phyloP scores from a whole-genome alignment of 2,329 filamentous ascomycete species.

The Madurella mycetomatis region DNA sequence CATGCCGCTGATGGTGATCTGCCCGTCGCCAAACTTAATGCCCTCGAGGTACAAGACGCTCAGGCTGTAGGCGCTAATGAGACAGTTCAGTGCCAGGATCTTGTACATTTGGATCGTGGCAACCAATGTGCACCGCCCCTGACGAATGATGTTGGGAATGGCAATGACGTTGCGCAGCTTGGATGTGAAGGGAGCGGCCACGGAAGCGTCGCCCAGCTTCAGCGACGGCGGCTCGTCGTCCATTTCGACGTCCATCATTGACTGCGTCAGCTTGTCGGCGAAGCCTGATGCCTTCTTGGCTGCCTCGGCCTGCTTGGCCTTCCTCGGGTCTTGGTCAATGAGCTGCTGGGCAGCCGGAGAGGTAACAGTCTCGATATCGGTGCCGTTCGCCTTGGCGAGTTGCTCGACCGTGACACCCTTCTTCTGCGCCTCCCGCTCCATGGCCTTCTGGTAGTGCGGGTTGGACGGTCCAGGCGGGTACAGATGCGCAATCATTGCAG shows the following conservation, averaged over 20 bases:
- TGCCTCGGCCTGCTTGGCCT: conserved; percentile 60
- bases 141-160: conserved; percentile 96
- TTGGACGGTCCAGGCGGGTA: conserved; percentile 89
- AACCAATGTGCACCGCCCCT: conserved; percentile 94
- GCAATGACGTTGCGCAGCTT: conserved; percentile 96
- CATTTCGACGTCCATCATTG: conserved; percentile 86
- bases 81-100: conserved; percentile 93
- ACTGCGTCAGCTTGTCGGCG: conserved; percentile 78
- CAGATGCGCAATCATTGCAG: conserved; percentile 85
- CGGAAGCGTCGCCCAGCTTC: conserved; percentile 94
- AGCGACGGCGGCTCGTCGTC: conserved; percentile 92
- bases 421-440: conserved; percentile 76
- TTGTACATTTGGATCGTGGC: conserved; percentile 99
- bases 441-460: conserved; percentile 89
- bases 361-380: conserved; percentile 60
- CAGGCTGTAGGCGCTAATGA: conserved; percentile 96
- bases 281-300: conserved; percentile 70
- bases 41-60: conserved; percentile 95
- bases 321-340: conserved; percentile 49
- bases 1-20: conserved; percentile 98
- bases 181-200: conserved; percentile 94
- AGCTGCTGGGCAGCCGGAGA: conserved; percentile 61
- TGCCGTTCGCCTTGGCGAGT: conserved; percentile 50
- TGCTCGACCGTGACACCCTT: conserved; percentile 66
- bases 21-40: conserved; percentile 98